Base-by-base conservation (phyloP, 352 stramenopile species). In the Pythium aquatile region DNA sequence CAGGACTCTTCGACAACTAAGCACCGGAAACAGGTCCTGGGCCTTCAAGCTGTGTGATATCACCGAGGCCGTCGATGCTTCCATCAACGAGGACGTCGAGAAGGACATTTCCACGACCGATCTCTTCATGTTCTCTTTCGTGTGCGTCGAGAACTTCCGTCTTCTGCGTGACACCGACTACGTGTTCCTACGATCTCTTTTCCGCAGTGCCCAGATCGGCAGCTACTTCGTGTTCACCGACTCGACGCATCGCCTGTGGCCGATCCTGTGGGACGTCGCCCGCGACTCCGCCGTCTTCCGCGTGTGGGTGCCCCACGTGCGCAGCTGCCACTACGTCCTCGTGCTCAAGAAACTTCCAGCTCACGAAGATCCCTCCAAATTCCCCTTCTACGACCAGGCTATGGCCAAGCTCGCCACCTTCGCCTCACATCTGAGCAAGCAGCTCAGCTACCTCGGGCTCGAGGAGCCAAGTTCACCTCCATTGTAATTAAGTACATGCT, bases 181-280 rank as follows among this genome's bases (percentile, higher is more conserved):
- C 57, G 55, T 65, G 4, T 89, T 91, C 40, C 59, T 91, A 0
- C 78, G 75, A 13, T 81, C 77, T 42, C 69, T 91, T 1, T 88
- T 91, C 17, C 17, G 32, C 1, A 35, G 63, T 17, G 76, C 78
- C 24, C 57, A 32, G 6, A 44, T 66, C 2, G 74, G 68, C 40
- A 87, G 77, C 60, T 71, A 74, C 49, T 88, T 91, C 30, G 66
- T 88, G 47, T 91, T 88, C 59, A 87, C 73, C 13, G 81, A 91
- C 63, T 88, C 79, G 46, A 91, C 82, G 5, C 82, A 91, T 72
- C 79, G 82, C 9, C 66, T 91, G 29, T 91, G 82, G 82, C 79
- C 79, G 10, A 61, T 76, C 33, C 85, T 90, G 51, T 79, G 72
- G 51, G 61, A 77, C 5, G 72, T 89, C 30, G 77, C 78, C 13